phyloP scores from a whole-genome alignment of 2,329 filamentous ascomycete species.

The Pestalotiopsis sp. region DNA sequence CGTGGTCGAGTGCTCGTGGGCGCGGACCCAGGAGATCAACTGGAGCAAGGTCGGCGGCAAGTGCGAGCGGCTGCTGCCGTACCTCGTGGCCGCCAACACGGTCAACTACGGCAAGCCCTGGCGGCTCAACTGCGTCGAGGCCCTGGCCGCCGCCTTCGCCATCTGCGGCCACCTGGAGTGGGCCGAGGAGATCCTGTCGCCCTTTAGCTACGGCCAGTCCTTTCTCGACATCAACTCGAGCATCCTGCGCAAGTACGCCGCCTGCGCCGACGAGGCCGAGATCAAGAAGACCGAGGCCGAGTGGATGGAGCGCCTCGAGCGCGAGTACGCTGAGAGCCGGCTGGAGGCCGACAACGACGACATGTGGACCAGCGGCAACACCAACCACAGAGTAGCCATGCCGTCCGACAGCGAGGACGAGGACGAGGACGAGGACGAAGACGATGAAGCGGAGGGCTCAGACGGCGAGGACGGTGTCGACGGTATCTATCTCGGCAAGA shows the following conservation, averaged over 20 bases:
- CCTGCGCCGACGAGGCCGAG: slow-evolving; percentile 77
- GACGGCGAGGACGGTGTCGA: slow-evolving; percentile 50
- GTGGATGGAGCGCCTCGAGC: slow-evolving; percentile 89
- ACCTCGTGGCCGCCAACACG: slow-evolving; percentile 93
- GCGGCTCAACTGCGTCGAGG: slow-evolving; percentile 94
- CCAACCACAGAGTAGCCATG: slow-evolving; percentile 65
- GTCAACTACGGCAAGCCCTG: slow-evolving; percentile 98
- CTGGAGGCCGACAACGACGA: slow-evolving; percentile 69
- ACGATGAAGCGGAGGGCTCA: slow-evolving; percentile 44
- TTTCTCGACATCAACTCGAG: slow-evolving; percentile 91
- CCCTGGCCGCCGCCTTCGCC: slow-evolving; percentile 86
- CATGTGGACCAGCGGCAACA: slow-evolving; percentile 89
- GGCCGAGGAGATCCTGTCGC: slow-evolving; percentile 80
- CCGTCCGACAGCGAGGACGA: slow-evolving; percentile 57
- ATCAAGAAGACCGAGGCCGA: slow-evolving; percentile 83
- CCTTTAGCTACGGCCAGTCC: slow-evolving; percentile 85
- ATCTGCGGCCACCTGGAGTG: slow-evolving; percentile 93
- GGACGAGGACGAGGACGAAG: slow-evolving; percentile 44
- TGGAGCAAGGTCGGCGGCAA: slow-evolving; percentile 91
- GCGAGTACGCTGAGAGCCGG: slow-evolving; percentile 82
- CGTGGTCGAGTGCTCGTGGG: slow-evolving; percentile 98
- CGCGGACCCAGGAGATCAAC: slow-evolving; percentile 85
- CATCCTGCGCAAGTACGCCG: slow-evolving; percentile 81
- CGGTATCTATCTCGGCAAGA: slow-evolving; percentile 64
- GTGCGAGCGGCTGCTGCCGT: slow-evolving; percentile 87